Evolutionary conservation across 208 protist species (phyloP), one percentile per base, ranked within the genome.

Genomic region (Wallacemonas sp.): DNA sequence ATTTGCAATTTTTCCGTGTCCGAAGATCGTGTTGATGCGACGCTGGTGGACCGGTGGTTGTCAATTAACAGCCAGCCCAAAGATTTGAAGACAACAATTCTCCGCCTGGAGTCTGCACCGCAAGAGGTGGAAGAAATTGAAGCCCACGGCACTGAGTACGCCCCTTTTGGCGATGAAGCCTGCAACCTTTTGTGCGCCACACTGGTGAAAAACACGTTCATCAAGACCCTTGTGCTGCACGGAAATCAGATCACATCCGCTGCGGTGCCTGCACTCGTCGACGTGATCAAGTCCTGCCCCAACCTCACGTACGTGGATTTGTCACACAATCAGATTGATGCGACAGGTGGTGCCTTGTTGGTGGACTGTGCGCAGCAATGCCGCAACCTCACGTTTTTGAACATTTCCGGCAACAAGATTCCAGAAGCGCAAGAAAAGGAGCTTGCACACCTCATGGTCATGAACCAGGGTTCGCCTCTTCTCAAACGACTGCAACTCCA

Each of bases 311-410:
- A 34, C n/a, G 55, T 96, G 17, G 75, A 93, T 55, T 58, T 96
- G 6, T 79, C 80, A 17, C 21, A 86, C 70, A 96, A 96, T 74
- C 31, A 66, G 15, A 89, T 96, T 33, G 79, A 90, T 66, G 85
- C 81, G 45, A 38, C 39, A 2, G 88, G 86, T 36, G 51, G 51
- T 8, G 15, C 17, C 19, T 21, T 58, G 51, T 31, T 58, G 9
- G 28, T 58, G 5, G 30, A 34, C 0, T 58, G 51, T 38, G 86
- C 73, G 2, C 59, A 81, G 61, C 38, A 75, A 47, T 58, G 93
- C 63, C 66, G 84, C 26, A 61, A 87, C 42, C 2, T 95, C 15
- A 60, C 63, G 22, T 73, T 55, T 30, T 46, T 94, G 53, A 66
- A 67, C 6, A 30, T 93, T 1, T 38, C 66, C 8, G 79, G 72